Conservation (phyloP, 2,329 filamentous ascomycete genomes). For the Lachnellula cervina region DNA sequence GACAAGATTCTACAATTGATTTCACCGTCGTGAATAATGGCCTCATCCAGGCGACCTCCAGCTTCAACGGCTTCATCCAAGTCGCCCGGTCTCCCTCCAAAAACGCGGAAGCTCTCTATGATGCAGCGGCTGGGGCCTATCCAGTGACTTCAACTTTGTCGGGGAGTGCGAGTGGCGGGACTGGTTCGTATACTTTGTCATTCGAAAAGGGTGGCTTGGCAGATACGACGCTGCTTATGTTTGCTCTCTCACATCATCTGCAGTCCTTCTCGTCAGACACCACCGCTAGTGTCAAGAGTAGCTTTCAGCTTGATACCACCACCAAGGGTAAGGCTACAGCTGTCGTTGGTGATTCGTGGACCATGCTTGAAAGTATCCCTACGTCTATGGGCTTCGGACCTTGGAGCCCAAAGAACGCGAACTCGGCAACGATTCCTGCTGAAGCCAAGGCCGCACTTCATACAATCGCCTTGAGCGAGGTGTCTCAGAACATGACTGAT, state of each 20-base stretch:
- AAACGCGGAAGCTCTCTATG: slow-evolving; percentile 63
- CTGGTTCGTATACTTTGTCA: slow-evolving; percentile 67
- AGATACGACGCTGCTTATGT: slow-evolving; percentile 67
- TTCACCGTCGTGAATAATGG: slow-evolving; percentile 64
- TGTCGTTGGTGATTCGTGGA: slow-evolving; percentile 69
- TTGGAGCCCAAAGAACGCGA: slow-evolving; percentile 57
- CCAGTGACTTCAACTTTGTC: slow-evolving; percentile 58
- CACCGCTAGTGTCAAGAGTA: slow-evolving; percentile 39
- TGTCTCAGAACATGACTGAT: slow-evolving; percentile 68
- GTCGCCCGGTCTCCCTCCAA: slow-evolving; percentile 68
- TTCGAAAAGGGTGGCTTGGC: slow-evolving; percentile 68
- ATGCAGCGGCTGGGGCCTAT: slow-evolving; percentile 72
- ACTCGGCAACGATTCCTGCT: slow-evolving; percentile 42
- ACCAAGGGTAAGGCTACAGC: slow-evolving; percentile 79
- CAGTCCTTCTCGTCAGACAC: slow-evolving; percentile 63
- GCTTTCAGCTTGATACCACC: slow-evolving; percentile 66
- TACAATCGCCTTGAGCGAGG: slow-evolving; percentile 63
- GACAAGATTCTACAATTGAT: slow-evolving; percentile 39
- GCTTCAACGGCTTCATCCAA: slow-evolving; percentile 77
- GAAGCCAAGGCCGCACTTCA: slow-evolving; percentile 56
- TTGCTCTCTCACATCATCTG: slow-evolving; percentile 80
- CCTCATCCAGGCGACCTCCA: slow-evolving; percentile 56
- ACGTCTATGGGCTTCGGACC: slow-evolving; percentile 71
- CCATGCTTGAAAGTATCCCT: slow-evolving; percentile 71
- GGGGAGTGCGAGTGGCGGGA: slow-evolving; percentile 53